These are phyloP conservation scores for Echeveria elegans DNA, from an alignment of 164 flowering plant genomes.

Conservation along the genomic window DNA sequence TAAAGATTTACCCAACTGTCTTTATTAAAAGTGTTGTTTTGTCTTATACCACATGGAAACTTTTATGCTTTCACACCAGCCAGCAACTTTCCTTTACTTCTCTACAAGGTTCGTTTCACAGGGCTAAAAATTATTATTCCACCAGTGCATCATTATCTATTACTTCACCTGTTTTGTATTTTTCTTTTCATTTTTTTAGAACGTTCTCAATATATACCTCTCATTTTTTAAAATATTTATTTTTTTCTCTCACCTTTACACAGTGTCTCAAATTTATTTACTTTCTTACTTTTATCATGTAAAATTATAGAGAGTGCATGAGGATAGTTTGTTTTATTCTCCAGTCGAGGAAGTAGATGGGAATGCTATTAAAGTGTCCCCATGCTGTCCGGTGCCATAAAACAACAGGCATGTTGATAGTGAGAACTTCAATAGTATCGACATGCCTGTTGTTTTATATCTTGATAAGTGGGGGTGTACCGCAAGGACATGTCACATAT, in stretches of 20 bases:
- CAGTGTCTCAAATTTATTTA: too few relatives aligned
- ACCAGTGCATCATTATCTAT: neutral
- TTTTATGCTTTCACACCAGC: neutral
- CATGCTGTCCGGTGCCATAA: neutral
- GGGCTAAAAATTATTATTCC: neutral
- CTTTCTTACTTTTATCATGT: too few relatives aligned
- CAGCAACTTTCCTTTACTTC: neutral
- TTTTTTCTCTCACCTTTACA: too few relatives aligned
- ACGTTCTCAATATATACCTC: too few relatives aligned
- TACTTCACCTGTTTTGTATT: too few relatives aligned
- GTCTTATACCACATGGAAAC: neutral
- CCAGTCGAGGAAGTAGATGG: neutral
- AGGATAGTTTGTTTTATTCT: too few relatives aligned
- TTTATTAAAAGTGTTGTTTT: neutral
- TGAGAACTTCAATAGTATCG: slow-evolving; percentile 1
- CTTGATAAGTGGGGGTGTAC: too few relatives aligned
- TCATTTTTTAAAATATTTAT: too few relatives aligned
- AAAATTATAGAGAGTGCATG: too few relatives aligned
- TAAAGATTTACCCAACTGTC: neutral
- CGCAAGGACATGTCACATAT: too few relatives aligned
- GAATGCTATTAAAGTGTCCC: neutral
- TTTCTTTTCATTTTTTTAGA: too few relatives aligned
- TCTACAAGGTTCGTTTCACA: too few relatives aligned
- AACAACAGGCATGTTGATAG: neutral
- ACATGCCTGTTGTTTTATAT: neutral